A percentile compares a stretch with the other conserved stretches of the same genome.
These are phyloP conservation scores for Candida sp. DNA, from an alignment of 1,139 yeast species.

Conservation along the genomic window DNA sequence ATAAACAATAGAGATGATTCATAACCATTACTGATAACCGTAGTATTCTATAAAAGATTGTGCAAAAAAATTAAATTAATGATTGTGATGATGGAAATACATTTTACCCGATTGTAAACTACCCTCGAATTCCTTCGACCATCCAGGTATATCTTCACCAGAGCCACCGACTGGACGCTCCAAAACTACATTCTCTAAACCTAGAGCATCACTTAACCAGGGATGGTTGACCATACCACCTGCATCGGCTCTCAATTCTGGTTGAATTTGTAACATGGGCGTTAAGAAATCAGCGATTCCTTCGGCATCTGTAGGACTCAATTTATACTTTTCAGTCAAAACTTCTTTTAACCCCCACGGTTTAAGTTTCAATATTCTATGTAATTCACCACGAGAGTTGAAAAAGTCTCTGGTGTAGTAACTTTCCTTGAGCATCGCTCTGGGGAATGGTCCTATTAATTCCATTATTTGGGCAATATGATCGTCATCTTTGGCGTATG, in stretches of 20 bases:
- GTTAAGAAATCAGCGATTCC: constrained; percentile 60
- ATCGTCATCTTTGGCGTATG: constrained; percentile 47
- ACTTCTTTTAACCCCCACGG: constrained; percentile 51
- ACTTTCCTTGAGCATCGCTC: constrained; percentile 41
- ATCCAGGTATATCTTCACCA: constrained; percentile 77
- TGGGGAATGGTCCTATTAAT: constrained; percentile 42
- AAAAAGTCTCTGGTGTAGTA: constrained; percentile 43
- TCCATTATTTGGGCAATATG: constrained; percentile 49
- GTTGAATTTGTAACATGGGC: constrained; percentile 73
- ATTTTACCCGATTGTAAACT: constrained; percentile 6
- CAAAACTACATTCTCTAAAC: constrained; percentile 51
- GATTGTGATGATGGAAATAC: constrained; percentile 1
- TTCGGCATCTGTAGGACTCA: constrained; percentile 50
- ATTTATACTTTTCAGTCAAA: constrained; percentile 57
- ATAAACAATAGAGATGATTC: neutral
- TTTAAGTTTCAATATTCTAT: constrained; percentile 52
- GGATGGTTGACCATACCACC: constrained; percentile 77
- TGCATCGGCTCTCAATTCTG: constrained; percentile 72
- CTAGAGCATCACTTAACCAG: constrained; percentile 70
- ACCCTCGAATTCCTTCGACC: constrained; percentile 44
- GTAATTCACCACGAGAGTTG: constrained; percentile 50
- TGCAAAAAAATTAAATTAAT: neutral
- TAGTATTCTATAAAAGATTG: neutral
- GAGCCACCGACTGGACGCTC: constrained; percentile 60
- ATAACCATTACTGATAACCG: neutral